Percentiles rank a stretch among this genome's conserved stretches.
Conservation (phyloP, 345 rosid species). For the Corchorus capsularis region DNA sequence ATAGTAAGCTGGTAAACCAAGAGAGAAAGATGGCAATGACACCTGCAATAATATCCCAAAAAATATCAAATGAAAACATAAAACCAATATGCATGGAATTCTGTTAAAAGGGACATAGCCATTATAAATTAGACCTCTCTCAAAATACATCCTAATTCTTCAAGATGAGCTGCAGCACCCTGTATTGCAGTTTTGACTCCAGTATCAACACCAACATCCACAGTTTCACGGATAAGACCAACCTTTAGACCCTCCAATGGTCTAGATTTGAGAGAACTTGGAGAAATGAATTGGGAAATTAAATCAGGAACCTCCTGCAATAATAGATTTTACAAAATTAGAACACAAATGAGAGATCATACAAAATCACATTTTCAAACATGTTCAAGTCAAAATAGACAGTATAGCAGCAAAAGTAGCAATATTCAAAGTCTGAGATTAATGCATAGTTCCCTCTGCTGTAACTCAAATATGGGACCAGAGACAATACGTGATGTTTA, state of each 20-base stretch:
- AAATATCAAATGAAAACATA: not conserved
- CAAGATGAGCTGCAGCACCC: conserved; percentile 78
- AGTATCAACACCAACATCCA: conserved; percentile 72
- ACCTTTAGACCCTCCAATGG: conserved; percentile 78
- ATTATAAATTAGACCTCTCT: conserved; percentile 49
- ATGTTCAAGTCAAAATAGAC: not conserved
- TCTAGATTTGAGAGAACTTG: conserved; percentile 50
- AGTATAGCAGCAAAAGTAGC: not conserved
- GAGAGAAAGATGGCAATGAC: conserved; percentile 84
- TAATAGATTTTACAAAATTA: not conserved
- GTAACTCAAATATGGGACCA: not conserved
- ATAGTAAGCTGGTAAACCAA: conserved; percentile 88
- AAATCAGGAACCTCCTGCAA: conserved; percentile 80
- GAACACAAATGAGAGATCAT: conserved; percentile 4
- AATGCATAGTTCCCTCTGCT: no score
- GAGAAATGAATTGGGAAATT: conserved; percentile 47
- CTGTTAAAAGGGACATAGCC: not conserved
- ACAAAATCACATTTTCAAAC: not conserved
- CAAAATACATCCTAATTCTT: conserved; percentile 74
- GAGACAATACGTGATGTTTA: not conserved
- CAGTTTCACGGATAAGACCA: conserved; percentile 84
- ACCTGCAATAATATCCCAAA: conserved; percentile 43
- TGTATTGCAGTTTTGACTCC: conserved; percentile 70
- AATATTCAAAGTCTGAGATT: not conserved
- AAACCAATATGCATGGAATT: not conserved